Base-by-base conservation (phyloP, 2,329 filamentous ascomycete species). In the Monilinia vaccinii-corymbosi region DNA sequence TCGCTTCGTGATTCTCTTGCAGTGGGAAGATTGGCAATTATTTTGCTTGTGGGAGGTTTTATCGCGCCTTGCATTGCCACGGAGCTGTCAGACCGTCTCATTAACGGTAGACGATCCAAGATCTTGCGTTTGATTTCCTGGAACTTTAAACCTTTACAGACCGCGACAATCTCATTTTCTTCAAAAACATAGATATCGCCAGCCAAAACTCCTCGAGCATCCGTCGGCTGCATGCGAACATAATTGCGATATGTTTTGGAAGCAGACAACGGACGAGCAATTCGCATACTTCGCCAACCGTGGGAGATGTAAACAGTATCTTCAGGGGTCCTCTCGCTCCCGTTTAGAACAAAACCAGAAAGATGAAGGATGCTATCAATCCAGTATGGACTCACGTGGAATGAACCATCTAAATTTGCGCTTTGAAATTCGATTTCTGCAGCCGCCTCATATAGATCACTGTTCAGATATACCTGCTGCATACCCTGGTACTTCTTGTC, bases 291-390 rank as follows among this genome's bases (percentile, higher is more conserved):
- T 23, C 77, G 76, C 81, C 81, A 84, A 32, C 81, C 81, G 64
- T 83, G 81, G 4, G 79, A 81, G 65, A 84, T 81, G 69, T 75
- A 84, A 56, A 83, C 78, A 60, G 79, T 73, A 50, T 79, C 75
- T n/a, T 77, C 74, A 3, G 79, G 79, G 4, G 23, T 23, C 38
- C n/a, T 21, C 23, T 82, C 80, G 9, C 78, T 79, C 10, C 75
- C 79, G 63, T 84, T 84, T 70, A 82, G 75, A 63, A 83, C 78
- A 71, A 84, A 84, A 32, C 81, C 81, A 0, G 80, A 79, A 60
- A 83, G 76, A 62, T 83, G 81, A 61, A 78, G 80, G 60, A 81
- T 66, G 58, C 79, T 81, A 66, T 84, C 81, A 55, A 84, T 79
- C 74, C 78, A 82, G 70, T 78, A 80, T 0, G 81, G 81, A 51